Evolutionary conservation across 164 flowering plant species (phyloP), one percentile per base, ranked within the genome.

Genomic region (Echeveria elegans): DNA sequence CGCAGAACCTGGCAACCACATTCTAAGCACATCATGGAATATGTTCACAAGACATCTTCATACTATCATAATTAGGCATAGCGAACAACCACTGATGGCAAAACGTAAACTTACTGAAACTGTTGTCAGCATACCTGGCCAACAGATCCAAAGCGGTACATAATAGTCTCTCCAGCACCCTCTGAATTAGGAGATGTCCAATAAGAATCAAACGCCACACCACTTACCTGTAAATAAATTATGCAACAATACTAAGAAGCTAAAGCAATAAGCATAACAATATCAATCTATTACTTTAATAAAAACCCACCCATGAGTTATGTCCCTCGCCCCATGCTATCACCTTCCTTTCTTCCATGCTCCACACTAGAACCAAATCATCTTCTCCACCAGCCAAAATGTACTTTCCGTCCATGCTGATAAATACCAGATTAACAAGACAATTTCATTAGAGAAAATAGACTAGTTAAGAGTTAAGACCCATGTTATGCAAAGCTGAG

Each of bases 251-350:
- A 31, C 67, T 65, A 29, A 10, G 34, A 41, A 50, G 32, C 52
- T 66, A 69, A 5, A 63, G 16, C 29, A 40, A 59, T 15, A 68
- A 69, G 59, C 19, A 15, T 37, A 63, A 23, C 0, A 37, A 31
- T 16, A n/a, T 21, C 34, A 8, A 32, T 6, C 41, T 32, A 23
- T 16, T 23, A 63, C 2, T 1, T n/a, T 7, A 50, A 50, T 3
- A 31, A 37, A 74, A 66, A 71, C 87, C 77, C 75, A 94, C 99
- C 97, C 97, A 95, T 63, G 99, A 95, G 73, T 80, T 88, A 75
- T 95, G 99, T 10, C 99, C 99, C 77, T 95, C 99, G 6, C 97
- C 97, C 99, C 99, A 95, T 66, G 99, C 99, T 28, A 95, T 90
- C 72, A 95, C 85, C 75, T 90, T 95, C 16, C 97, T 77, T 68